phyloP scores from a whole-genome alignment of 495 filamentous ascomycete genomes.

The Penicillium subrubescens region DNA sequence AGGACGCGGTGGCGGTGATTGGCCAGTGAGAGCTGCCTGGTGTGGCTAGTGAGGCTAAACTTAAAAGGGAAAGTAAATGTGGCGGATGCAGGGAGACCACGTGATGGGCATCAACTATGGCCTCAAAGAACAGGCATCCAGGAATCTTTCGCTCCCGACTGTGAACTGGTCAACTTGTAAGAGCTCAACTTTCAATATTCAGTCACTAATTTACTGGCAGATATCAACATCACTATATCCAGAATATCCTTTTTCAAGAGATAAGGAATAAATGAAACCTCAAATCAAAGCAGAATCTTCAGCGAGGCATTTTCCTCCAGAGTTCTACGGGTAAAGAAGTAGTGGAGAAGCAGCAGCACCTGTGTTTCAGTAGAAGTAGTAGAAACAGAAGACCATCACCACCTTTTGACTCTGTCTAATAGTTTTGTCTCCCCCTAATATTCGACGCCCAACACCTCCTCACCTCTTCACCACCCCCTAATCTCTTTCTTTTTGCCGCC shows the following conservation, averaged over 20 bases:
- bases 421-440: not conserved
- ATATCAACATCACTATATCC: not conserved
- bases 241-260: not conserved
- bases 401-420: not conserved
- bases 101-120: not conserved
- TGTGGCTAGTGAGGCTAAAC: slow-evolving; percentile 18
- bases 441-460: not conserved
- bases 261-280: not conserved
- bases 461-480: not conserved
- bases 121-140: not conserved
- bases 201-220: not conserved
- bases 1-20: slow-evolving; percentile 32
- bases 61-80: not conserved
- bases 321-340: slow-evolving; percentile 19
- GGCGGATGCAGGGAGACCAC: not conserved
- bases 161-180: not conserved
- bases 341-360: slow-evolving; percentile 27
- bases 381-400: slow-evolving; percentile 2
- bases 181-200: not conserved
- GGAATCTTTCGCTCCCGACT: not conserved
- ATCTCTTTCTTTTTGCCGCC: slow-evolving; percentile 25
- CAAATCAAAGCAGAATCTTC: not conserved
- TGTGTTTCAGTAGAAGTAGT: slow-evolving; percentile 29
- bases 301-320: not conserved
- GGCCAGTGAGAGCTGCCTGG: slow-evolving; percentile 3